Percentiles rank a stretch among this genome's conserved stretches.
These are phyloP conservation scores for Elasticomyces elasticus DNA, from an alignment of 495 filamentous ascomycete genomes.

Conservation along the genomic window DNA sequence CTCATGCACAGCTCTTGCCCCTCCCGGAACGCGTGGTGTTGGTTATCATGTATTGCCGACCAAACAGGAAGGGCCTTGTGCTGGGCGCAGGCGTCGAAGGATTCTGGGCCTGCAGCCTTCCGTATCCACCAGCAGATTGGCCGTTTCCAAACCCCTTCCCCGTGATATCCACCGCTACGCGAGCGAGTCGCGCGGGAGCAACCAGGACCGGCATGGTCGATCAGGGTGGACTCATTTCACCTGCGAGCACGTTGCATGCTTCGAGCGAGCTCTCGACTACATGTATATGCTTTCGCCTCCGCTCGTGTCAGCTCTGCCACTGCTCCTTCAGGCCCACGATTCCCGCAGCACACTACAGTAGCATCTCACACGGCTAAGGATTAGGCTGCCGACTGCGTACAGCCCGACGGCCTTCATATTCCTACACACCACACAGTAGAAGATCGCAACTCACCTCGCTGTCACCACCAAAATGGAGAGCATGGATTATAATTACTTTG, in stretches of 20 bases:
- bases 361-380: background rate
- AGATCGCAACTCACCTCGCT: background rate
- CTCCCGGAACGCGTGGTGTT: background rate
- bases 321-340: background rate
- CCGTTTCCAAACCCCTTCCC: background rate
- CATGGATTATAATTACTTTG: conserved; percentile 24
- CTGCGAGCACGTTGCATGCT: background rate
- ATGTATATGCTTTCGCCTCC: background rate
- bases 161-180: background rate
- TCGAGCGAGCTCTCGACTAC: background rate
- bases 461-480: conserved; percentile 10
- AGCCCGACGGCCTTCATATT: too few species aligned
- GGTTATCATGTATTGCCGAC: background rate
- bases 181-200: background rate
- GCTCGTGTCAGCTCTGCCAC: background rate
- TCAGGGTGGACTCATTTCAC: background rate
- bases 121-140: background rate
- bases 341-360: background rate
- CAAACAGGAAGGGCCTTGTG: background rate
- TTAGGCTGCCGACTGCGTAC: background rate
- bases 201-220: background rate
- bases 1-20: background rate
- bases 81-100: background rate
- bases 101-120: background rate
- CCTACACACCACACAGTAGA: background rate